phyloP scores from a whole-genome alignment of 352 stramenopile genomes.

The Phytophthora europaea region DNA sequence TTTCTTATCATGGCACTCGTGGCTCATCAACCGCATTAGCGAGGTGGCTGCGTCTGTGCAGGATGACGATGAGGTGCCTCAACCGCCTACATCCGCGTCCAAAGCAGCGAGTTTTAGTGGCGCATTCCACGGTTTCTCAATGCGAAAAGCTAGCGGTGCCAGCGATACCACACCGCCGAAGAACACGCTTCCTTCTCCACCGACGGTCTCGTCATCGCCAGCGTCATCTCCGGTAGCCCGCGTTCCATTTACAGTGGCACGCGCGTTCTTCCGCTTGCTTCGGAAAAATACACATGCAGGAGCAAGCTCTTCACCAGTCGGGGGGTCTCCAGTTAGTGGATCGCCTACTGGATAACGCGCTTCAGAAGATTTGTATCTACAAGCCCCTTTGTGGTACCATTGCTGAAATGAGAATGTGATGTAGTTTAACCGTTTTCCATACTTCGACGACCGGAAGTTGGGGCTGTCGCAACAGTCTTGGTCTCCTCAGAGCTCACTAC shows the following conservation, averaged over 20 bases:
- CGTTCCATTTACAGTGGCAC: constrained; percentile 73
- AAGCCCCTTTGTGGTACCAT: constrained; percentile 24
- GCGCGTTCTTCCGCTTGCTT: constrained; percentile 76
- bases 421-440: constrained; percentile 27
- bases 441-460: not conserved
- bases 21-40: constrained; percentile 88
- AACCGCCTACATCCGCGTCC: constrained; percentile 11
- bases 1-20: constrained; percentile 85
- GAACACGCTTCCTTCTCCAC: constrained; percentile 31
- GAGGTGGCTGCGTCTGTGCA: constrained; percentile 63
- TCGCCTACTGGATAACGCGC: constrained; percentile 19
- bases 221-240: constrained; percentile 37
- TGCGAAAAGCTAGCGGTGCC: constrained; percentile 28
- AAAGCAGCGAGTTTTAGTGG: constrained; percentile 17
- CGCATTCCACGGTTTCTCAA: constrained; percentile 38
- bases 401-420: constrained; percentile 31
- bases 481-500: too few relatives aligned
- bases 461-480: too few relatives aligned
- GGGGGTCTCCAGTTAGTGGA: constrained; percentile 7
- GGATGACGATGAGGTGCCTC: constrained; percentile 36
- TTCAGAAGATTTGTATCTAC: constrained; percentile 14
- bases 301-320: constrained; percentile 24
- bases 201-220: constrained; percentile 32
- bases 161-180: constrained; percentile 18
- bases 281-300: constrained; percentile 46